Evolutionary conservation across 768 basidiomycete species (phyloP).

Genomic region (Cystofilobasidium capitatum): DNA sequence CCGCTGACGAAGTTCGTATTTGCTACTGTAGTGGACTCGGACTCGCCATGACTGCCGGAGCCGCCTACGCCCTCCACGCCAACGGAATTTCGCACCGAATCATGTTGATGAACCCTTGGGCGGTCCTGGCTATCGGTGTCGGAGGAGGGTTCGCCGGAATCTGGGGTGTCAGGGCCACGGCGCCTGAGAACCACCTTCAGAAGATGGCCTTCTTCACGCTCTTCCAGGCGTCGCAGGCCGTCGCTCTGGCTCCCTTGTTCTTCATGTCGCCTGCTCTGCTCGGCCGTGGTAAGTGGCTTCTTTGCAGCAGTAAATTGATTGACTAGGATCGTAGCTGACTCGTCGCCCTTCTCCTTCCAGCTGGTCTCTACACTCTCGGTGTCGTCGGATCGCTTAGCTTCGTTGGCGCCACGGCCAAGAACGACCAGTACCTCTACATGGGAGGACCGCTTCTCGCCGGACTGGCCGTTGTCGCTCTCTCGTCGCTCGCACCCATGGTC

Average conservation of each 20-base stretch:
- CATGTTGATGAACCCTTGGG: conserved; percentile 78
- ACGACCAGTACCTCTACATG: conserved; percentile 76
- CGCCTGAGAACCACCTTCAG: background rate
- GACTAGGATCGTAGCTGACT: background rate
- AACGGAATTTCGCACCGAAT: conserved; percentile 51
- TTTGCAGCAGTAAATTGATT: background rate
- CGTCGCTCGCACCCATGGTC: conserved; percentile 77
- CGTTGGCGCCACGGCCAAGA: conserved; percentile 76
- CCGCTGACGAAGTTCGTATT: background rate
- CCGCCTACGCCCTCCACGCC: conserved; percentile 51
- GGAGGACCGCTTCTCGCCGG: conserved; percentile 83
- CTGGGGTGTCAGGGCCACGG: conserved; percentile 33
- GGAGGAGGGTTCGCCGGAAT: conserved; percentile 60
- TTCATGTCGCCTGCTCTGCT: conserved; percentile 77
- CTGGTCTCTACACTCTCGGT: conserved; percentile 77
- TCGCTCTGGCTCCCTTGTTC: conserved; percentile 77
- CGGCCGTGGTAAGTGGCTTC: conserved; percentile 41
- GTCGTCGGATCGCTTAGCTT: conserved; percentile 74
- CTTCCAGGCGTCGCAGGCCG: conserved; percentile 78
- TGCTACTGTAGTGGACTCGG: conserved; percentile 40
- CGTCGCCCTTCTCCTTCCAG: conserved; percentile 42
- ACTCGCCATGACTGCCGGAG: conserved; percentile 61
- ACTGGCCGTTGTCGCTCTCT: conserved; percentile 74
- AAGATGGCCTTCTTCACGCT: conserved; percentile 37
- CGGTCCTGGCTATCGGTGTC: conserved; percentile 70